A percentile compares a stretch with the other conserved stretches of the same genome.
Evolutionary conservation across 768 basidiomycete genomes (phyloP).

Genomic region (Erythrobasidium yunnanense): DNA sequence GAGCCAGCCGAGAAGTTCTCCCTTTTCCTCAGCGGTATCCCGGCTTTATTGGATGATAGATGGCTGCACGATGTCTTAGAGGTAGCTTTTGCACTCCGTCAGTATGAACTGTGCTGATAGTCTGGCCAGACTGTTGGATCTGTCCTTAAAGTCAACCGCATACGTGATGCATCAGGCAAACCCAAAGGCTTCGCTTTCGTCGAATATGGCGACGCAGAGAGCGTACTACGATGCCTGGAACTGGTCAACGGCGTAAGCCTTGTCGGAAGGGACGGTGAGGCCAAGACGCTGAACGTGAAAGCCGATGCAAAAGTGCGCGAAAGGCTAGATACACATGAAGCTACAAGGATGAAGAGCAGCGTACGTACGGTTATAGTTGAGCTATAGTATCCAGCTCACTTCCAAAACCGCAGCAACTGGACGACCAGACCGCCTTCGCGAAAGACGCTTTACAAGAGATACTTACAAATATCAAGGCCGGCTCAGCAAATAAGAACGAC

Average conservation of each 20-base stretch:
- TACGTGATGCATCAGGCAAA: slow-evolving; percentile 82
- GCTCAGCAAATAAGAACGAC: background rate
- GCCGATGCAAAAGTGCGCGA: slow-evolving; percentile 88
- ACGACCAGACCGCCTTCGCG: slow-evolving; percentile 49
- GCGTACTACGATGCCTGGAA: slow-evolving; percentile 63
- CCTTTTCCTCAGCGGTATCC: slow-evolving; percentile 36
- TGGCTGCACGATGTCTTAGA: slow-evolving; percentile 35
- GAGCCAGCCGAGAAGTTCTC: slow-evolving; percentile 30
- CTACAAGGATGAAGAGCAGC: slow-evolving; percentile 67
- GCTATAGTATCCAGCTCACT: background rate
- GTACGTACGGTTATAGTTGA: slow-evolving; percentile 44
- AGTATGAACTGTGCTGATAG: background rate
- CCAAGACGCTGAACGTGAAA: slow-evolving; percentile 70
- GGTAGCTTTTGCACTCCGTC: slow-evolving; percentile 15
- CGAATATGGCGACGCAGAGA: slow-evolving; percentile 85
- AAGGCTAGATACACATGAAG: slow-evolving; percentile 73
- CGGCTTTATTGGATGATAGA: slow-evolving; percentile 33
- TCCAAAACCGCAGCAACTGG: slow-evolving; percentile 53
- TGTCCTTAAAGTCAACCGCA: slow-evolving; percentile 78
- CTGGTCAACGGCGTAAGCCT: slow-evolving; percentile 57
- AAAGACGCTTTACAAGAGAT: slow-evolving; percentile 61
- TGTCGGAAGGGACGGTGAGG: slow-evolving; percentile 54
- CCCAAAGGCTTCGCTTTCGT: slow-evolving; percentile 96
- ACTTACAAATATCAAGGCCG: slow-evolving; percentile 51
- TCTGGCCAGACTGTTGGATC: slow-evolving; percentile 68